A percentile compares a stretch with the other conserved stretches of the same genome.
phyloP scores from a whole-genome alignment of 2,329 filamentous ascomycete genomes.

The Exserohilum turcica region DNA sequence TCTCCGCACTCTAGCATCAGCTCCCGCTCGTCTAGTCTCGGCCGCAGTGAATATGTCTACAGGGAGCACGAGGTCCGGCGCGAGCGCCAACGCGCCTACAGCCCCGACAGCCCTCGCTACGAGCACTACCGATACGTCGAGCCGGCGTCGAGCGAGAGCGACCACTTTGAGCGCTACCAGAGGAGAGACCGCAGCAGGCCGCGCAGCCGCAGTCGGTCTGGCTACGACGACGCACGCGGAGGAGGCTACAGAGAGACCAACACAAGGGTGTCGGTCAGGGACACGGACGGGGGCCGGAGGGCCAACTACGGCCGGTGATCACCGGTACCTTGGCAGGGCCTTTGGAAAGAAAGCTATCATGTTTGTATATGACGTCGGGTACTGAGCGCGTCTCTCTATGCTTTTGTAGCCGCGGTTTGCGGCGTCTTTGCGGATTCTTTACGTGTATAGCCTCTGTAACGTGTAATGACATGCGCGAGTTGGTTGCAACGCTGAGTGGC shows the following conservation, averaged over 20 bases:
- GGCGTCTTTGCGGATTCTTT: background rate
- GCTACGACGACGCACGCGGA: conserved; percentile 33
- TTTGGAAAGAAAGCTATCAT: background rate
- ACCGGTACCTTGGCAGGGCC: background rate
- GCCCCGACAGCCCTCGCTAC: conserved; percentile 47
- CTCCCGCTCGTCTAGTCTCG: conserved; percentile 38
- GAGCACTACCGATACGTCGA: conserved; percentile 56
- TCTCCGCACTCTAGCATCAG: conserved; percentile 44
- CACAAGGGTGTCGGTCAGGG: conserved; percentile 25
- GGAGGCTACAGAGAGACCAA: conserved; percentile 39
- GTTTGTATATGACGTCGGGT: background rate
- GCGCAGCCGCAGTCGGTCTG: conserved; percentile 40
- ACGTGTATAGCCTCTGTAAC: background rate
- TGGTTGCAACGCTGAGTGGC: background rate
- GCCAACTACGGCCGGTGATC: background rate
- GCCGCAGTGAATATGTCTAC: conserved; percentile 49
- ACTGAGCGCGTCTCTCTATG: background rate
- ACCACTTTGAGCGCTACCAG: conserved; percentile 33
- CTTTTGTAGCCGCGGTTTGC: background rate
- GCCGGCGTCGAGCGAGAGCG: conserved; percentile 41
- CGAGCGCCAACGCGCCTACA: conserved; percentile 48
- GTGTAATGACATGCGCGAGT: background rate
- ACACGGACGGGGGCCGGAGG: conserved; percentile 1
- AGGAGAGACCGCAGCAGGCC: conserved; percentile 32
- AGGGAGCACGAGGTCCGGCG: conserved; percentile 52